Base-by-base conservation (phyloP, 2,329 filamentous ascomycete genomes). In the Pseudonectria buxi region DNA sequence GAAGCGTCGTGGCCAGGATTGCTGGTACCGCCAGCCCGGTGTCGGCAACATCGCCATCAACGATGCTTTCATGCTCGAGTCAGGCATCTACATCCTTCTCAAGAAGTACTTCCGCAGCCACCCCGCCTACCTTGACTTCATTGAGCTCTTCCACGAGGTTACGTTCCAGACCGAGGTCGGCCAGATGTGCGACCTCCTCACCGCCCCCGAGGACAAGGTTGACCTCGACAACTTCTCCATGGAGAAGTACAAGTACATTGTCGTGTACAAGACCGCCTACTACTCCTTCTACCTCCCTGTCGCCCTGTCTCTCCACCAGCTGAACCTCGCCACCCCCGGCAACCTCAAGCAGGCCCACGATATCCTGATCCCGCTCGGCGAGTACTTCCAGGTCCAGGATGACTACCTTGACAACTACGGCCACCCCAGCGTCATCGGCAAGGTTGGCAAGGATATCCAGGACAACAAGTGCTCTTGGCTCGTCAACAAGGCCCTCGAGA, bases 391-490 rank as follows among this genome's bases (percentile, higher is more conserved):
- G 69, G 78, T 95, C 46, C 92, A 98, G 67, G 92, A 98, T 63
- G 92, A 98, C 71, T 98, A 92, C 69, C 85, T 98, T 35, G 92
- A 98, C 73, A 94, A 94, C 69, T 98, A 92, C 58, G 92, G 90
- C 53, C 81, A 90, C 52, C 88, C 92, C 26, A 79, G 87, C 55
- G 78, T 88, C 56, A 92, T 98, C 60, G 92, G 92, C 64, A 98
- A 98, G 78, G 95, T 96, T 48, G 92, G 92, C 49, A 98, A 92
- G 41, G 92, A 98, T 58, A 98, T 98, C 64, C 82, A 89, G 74
- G 92, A 98, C 70, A 98, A 98, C 78, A 98, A 98, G 76, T 98
- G 92, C 75, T 94, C 86, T 28, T 98, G 92, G 92, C 71, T 98
- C 41, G 77, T 98, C 65, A 98, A 98, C 75, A 83, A 95, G 67